Evolutionary conservation across 1,139 yeast genomes (phyloP).

Genomic region (Taphrina wiesneri): DNA sequence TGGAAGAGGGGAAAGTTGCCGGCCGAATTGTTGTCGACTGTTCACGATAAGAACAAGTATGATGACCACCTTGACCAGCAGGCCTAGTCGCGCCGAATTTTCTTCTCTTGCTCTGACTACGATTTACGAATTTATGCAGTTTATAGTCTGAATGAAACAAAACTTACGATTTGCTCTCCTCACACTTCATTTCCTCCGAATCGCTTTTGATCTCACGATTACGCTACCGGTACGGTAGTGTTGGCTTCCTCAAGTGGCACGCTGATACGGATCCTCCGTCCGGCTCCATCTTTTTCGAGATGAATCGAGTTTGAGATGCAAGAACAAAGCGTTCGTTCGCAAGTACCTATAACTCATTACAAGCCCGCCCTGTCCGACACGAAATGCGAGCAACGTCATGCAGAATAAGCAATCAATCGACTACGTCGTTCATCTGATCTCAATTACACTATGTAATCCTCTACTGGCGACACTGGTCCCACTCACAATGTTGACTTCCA

Average conservation of each 20-base stretch:
- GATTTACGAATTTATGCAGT: background rate
- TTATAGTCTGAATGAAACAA: background rate
- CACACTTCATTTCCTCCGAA: too few relatives aligned
- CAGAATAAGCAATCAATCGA: background rate
- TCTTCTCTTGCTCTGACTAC: background rate
- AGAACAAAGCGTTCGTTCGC: background rate
- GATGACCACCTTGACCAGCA: background rate
- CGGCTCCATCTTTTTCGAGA: background rate
- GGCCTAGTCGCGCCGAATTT: background rate
- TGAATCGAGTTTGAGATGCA: background rate
- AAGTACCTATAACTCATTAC: too few relatives aligned
- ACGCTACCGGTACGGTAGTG: background rate
- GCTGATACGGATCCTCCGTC: background rate
- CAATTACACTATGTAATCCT: background rate
- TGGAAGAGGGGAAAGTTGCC: slow-evolving; percentile 70
- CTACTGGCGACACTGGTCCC: slow-evolving; percentile 8
- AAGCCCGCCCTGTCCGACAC: too few relatives aligned
- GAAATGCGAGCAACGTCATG: too few relatives aligned
- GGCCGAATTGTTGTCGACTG: slow-evolving; percentile 52
- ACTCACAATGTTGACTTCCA: background rate
- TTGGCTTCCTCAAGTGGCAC: too few relatives aligned
- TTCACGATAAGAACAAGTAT: background rate
- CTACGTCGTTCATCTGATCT: background rate
- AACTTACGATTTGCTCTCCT: background rate
- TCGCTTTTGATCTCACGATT: too few relatives aligned